Percentiles rank a stretch among this genome's conserved stretches.
Evolutionary conservation across 352 stramenopile species (phyloP).

Genomic region (Phytophthora sansomeana): DNA sequence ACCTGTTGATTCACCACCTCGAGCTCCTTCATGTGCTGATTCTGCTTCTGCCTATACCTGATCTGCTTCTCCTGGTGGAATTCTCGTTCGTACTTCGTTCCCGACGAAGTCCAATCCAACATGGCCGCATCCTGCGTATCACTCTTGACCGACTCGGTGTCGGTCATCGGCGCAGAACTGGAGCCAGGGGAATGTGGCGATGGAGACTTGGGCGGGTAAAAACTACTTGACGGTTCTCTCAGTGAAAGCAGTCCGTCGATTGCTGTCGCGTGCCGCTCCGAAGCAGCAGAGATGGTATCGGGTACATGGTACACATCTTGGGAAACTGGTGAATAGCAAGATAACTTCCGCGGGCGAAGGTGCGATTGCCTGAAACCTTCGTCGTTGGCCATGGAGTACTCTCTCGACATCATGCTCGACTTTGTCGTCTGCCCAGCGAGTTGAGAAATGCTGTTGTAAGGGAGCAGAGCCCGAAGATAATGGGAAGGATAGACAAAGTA

Average conservation of each 20-base stretch:
- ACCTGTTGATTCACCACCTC: slow-evolving; percentile 5
- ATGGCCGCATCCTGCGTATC: neutral
- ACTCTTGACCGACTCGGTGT: neutral
- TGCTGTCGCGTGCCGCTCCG: neutral
- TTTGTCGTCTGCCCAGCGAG: neutral
- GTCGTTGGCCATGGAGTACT: neutral
- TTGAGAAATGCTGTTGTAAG: neutral
- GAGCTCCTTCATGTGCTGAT: neutral
- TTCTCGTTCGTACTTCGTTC: neutral
- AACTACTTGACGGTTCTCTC: neutral
- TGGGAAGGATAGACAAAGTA: neutral
- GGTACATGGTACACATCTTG: neutral
- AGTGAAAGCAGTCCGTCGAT: neutral
- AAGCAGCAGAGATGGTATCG: neutral
- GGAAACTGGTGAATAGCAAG: neutral
- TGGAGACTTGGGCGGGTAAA: neutral
- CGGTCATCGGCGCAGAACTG: neutral
- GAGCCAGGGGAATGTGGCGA: neutral
- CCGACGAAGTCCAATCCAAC: neutral
- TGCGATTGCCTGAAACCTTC: neutral
- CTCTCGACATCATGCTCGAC: neutral
- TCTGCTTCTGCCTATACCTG: slow-evolving; percentile 6
- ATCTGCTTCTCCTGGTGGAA: neutral
- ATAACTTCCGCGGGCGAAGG: neutral
- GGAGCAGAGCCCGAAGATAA: neutral